These are phyloP conservation scores for Suillus americanus DNA, from an alignment of 768 basidiomycete genomes.

Conservation along the genomic window DNA sequence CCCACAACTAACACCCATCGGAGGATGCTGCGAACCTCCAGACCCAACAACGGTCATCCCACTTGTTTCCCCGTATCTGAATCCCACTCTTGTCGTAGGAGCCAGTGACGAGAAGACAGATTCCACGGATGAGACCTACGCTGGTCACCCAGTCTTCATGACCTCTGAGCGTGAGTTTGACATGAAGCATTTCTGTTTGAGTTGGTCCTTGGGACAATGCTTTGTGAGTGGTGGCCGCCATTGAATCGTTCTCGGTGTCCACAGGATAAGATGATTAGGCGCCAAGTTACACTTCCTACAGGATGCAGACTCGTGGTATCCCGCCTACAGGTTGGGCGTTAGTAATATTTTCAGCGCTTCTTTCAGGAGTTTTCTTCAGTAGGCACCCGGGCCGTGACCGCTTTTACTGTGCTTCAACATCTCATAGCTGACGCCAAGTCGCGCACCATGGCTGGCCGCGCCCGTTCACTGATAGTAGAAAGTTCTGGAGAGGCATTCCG, in stretches of 20 bases:
- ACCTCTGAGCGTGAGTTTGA: not conserved
- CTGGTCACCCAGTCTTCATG: not conserved
- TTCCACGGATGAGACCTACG: not conserved
- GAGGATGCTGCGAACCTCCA: constrained; percentile 36
- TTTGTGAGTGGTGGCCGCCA: not conserved
- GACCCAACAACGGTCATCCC: constrained; percentile 9
- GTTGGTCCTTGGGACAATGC: not conserved
- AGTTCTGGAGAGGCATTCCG: not conserved
- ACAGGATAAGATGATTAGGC: no score
- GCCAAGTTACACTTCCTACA: not conserved
- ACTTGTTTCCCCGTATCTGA: constrained; percentile 24
- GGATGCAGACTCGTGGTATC: not conserved
- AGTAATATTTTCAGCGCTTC: no score
- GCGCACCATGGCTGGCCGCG: no score
- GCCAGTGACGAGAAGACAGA: not conserved
- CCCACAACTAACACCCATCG: constrained; percentile 3
- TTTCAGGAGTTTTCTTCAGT: not conserved
- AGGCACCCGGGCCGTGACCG: no score
- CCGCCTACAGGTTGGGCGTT: no score
- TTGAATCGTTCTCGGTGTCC: not conserved
- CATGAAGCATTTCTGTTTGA: no score
- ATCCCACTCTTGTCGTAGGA: constrained; percentile 2
- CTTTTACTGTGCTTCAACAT: not conserved
- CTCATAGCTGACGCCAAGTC: not conserved
- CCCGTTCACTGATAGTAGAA: not conserved